Conservation (phyloP, 2,329 filamentous ascomycete genomes). For the Mariannaea elegans region DNA sequence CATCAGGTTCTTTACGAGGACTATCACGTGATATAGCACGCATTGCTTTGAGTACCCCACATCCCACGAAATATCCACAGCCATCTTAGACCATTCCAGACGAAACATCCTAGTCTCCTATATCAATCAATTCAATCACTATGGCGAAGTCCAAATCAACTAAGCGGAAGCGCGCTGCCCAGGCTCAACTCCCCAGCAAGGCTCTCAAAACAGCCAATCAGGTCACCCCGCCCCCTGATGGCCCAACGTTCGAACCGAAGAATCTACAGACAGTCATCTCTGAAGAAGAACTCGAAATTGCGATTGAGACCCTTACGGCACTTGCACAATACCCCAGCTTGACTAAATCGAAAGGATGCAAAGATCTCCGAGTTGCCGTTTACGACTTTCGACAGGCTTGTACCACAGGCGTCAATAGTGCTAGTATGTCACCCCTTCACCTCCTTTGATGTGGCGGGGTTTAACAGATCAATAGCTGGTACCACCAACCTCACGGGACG, state of each 20-base stretch:
- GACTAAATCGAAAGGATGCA: constrained; percentile 75
- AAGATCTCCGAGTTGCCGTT: constrained; percentile 71
- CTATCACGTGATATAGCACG: not conserved
- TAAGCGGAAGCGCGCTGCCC: constrained; percentile 55
- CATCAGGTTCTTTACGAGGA: no score
- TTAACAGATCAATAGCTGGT: constrained; percentile 50
- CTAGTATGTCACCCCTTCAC: constrained; percentile 47
- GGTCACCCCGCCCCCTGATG: constrained; percentile 49
- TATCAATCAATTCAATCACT: constrained; percentile 14
- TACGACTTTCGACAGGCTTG: constrained; percentile 76
- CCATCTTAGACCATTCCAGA: not conserved
- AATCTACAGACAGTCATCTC: constrained; percentile 64
- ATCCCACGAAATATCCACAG: not conserved
- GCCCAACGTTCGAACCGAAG: constrained; percentile 52
- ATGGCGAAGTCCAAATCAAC: constrained; percentile 57
- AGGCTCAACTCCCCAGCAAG: constrained; percentile 49
- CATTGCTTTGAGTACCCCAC: constrained; percentile 3
- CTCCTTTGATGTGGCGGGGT: not conserved
- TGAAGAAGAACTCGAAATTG: constrained; percentile 72
- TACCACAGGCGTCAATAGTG: constrained; percentile 70
- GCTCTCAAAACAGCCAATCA: constrained; percentile 44
- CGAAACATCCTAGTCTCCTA: not conserved
- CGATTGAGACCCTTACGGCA: constrained; percentile 69
- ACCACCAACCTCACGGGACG: constrained; percentile 71
- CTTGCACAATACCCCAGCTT: constrained; percentile 67